Evolutionary conservation across 768 basidiomycete species (phyloP).

Genomic region (Astraeus odoratus): DNA sequence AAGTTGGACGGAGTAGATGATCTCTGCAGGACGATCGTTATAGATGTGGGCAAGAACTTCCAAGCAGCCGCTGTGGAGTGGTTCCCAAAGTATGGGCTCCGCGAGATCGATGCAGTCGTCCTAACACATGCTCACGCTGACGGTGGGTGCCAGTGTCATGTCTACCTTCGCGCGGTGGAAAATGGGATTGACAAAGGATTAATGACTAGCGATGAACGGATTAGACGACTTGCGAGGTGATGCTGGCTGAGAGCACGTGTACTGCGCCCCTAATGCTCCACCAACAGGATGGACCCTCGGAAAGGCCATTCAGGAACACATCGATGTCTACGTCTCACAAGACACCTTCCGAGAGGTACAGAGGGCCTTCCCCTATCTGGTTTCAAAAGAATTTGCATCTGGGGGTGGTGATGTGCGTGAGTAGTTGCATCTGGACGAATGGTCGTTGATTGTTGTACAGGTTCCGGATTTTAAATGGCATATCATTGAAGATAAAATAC

Average conservation of each 20-base stretch:
- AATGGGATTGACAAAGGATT: constrained; percentile 1
- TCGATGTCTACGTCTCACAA: constrained; percentile 68
- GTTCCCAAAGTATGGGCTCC: constrained; percentile 68
- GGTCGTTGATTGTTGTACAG: constrained; percentile 27
- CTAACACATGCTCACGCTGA: constrained; percentile 89
- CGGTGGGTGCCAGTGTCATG: constrained; percentile 31
- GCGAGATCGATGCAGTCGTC: constrained; percentile 67
- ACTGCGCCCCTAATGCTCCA: constrained; percentile 2
- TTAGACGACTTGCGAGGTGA: constrained; percentile 81
- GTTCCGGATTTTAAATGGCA: constrained; percentile 83
- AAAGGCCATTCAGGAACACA: constrained; percentile 56
- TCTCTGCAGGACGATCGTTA: constrained; percentile 57
- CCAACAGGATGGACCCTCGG: constrained; percentile 65
- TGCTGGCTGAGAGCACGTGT: constrained; percentile 9
- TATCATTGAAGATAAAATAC: constrained; percentile 60
- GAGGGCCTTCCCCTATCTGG: constrained; percentile 75
- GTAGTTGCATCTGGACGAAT: not conserved
- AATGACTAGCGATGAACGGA: constrained; percentile 67
- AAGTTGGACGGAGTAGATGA: constrained; percentile 4
- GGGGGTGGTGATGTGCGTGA: constrained; percentile 66
- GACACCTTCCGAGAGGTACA: constrained; percentile 62
- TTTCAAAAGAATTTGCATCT: constrained; percentile 68
- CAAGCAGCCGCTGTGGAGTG: constrained; percentile 46
- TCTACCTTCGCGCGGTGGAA: not conserved
- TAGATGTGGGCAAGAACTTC: constrained; percentile 86